These are phyloP conservation scores for Sugiyamaella grinbergsii DNA, from an alignment of 1,139 yeast species.

Conservation along the genomic window DNA sequence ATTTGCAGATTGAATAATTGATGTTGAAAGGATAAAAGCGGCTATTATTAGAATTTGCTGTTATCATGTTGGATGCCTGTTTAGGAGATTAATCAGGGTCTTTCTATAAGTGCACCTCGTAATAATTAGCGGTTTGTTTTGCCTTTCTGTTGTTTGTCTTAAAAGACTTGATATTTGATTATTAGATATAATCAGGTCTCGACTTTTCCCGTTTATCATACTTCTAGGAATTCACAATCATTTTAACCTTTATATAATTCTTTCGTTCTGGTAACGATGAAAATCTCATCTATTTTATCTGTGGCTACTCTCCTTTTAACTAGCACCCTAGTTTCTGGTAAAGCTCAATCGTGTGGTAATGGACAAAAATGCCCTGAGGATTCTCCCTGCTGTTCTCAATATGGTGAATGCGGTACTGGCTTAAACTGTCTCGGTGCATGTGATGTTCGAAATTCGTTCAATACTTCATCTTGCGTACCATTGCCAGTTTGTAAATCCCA, in stretches of 20 bases:
- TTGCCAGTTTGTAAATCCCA: slow-evolving; percentile 45
- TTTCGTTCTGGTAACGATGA: slow-evolving; percentile 28
- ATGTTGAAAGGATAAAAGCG: no score
- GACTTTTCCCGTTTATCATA: neutral
- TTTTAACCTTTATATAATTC: neutral
- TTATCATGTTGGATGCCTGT: no score
- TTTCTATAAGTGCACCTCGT: no score
- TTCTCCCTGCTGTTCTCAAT: slow-evolving; percentile 80
- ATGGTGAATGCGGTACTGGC: slow-evolving; percentile 83
- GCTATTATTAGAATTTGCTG: no score
- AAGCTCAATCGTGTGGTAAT: slow-evolving; percentile 48
- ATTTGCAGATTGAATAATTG: no score
- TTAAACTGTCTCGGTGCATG: slow-evolving; percentile 81
- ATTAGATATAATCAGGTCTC: neutral
- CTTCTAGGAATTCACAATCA: neutral
- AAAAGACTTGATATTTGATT: no score
- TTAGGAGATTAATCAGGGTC: no score
- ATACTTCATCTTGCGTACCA: slow-evolving; percentile 68
- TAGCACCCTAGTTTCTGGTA: slow-evolving; percentile 10
- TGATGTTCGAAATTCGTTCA: slow-evolving; percentile 66
- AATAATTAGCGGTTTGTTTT: no score
- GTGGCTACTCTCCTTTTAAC: slow-evolving; percentile 7
- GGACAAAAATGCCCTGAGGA: slow-evolving; percentile 64
- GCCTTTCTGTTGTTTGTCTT: no score
- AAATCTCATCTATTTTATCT: slow-evolving; percentile 35